These are phyloP conservation scores for Lasiodiplodia citricola DNA, from an alignment of 2,329 filamentous ascomycete genomes.

Conservation along the genomic window DNA sequence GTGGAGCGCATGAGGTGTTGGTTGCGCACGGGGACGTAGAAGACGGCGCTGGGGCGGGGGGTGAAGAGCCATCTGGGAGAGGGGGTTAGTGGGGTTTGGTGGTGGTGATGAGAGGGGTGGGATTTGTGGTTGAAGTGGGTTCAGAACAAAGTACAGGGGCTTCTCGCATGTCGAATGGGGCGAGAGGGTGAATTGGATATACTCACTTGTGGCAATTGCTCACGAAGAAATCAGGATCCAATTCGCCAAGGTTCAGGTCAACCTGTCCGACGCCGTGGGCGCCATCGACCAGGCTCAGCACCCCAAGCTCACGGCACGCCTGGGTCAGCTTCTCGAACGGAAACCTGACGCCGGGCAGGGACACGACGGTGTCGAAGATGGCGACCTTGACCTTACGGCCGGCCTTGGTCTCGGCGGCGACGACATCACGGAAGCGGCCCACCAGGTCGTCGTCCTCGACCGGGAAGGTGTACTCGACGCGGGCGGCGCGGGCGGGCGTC, in stretches of 20 bases:
- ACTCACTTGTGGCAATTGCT: conserved; percentile 78
- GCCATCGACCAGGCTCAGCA: conserved; percentile 80
- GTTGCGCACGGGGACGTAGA: conserved; percentile 79
- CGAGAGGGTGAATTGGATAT: not conserved
- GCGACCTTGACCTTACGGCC: conserved; percentile 71
- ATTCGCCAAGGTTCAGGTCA: conserved; percentile 65
- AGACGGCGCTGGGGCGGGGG: conserved; percentile 78
- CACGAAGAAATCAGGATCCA: conserved; percentile 85
- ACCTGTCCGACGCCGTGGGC: conserved; percentile 87
- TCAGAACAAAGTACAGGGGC: not conserved
- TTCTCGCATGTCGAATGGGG: not conserved
- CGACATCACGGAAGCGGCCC: conserved; percentile 62
- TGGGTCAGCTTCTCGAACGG: conserved; percentile 73
- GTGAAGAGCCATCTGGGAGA: conserved; percentile 73
- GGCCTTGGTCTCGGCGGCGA: conserved; percentile 57
- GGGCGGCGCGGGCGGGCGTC: conserved; percentile 54
- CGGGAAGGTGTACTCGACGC: conserved; percentile 71
- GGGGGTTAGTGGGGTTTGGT: conserved; percentile 14
- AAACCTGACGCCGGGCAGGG: conserved; percentile 76
- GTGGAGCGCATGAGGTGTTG: conserved; percentile 76
- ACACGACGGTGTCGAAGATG: conserved; percentile 81
- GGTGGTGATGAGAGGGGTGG: not conserved
- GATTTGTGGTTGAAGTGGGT: not conserved
- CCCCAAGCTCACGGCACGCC: conserved; percentile 68
- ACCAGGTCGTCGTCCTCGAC: conserved; percentile 72